Base-by-base conservation (phyloP, 2,329 filamentous ascomycete genomes). In the Dichotomopilus funicola region DNA sequence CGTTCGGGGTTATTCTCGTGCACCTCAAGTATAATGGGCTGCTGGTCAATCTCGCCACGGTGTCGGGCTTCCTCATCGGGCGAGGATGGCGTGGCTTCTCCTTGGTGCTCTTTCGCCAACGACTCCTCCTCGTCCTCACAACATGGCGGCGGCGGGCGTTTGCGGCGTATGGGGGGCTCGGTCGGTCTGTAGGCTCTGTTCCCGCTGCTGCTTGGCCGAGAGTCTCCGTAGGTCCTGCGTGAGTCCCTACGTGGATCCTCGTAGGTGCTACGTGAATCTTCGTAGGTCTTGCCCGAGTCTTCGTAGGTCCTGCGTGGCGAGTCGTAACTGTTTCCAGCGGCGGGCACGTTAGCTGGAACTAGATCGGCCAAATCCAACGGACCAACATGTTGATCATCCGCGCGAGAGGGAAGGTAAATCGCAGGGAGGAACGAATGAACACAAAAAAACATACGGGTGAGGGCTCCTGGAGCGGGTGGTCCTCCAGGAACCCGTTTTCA, bases 51-150 rank as follows among this genome's bases (percentile, higher is more conserved):
- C 5, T 80, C 78, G 41, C 88, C 88, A 55, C 80, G 80, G 55
- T 78, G 78, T 49, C 77, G 75, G 34, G 80, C 77, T 56, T 85
- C 81, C 61, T 86, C 84, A 55, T 73, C 75, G 53, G 61, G 64
- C 44, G 62, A 67, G 50, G 62, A 62, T 40, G 68, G 57, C 38
- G 69, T 61, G 37, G 65, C 62, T 34, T 70, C 70, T 44, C 68
- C 64, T 33, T 75, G 74, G 63, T 80, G 70, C 66, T 91, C 87
- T 66, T 77, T 82, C 5, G 78, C 79, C 40, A 89, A 69, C 6
- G 86, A 81, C 11, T 74, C 76, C 12, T 67, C 72, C 67, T 89
- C 87, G 66, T 91, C 87, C 67, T 91, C 87, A 48, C 86, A 85
- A 38, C 70, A 83, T 4, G 87, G 85, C 13, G 76, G 75, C 1